Conservation (phyloP, 2,329 filamentous ascomycete species). For the Xylaria multiplex region DNA sequence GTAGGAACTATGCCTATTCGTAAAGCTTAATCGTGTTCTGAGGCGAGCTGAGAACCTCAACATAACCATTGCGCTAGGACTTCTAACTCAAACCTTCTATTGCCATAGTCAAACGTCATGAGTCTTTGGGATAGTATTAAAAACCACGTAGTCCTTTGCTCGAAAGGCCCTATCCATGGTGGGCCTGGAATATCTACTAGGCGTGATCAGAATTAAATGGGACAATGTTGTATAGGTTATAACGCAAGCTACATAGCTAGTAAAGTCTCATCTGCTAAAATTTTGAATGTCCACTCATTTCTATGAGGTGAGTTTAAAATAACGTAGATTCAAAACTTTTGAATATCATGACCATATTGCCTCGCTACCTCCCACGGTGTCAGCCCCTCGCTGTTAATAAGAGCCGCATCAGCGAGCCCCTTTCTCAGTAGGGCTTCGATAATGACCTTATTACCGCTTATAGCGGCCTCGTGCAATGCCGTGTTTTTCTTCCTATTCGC, state of each 20-base stretch:
- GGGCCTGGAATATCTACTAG: background rate
- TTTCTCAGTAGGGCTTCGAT: slow-evolving; percentile 8
- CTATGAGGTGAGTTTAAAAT: background rate
- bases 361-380: slow-evolving; percentile 8
- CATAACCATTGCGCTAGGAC: background rate
- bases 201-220: background rate
- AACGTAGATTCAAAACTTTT: background rate
- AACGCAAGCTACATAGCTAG: background rate
- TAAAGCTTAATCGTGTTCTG: background rate
- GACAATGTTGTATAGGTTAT: background rate
- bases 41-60: background rate
- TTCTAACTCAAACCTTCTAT: slow-evolving; percentile 10
- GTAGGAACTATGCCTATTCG: background rate
- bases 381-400: slow-evolving; percentile 6
- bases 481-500: slow-evolving; percentile 18
- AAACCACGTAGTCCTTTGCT: background rate
- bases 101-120: background rate
- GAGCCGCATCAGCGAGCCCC: slow-evolving; percentile 5
- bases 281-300: too few species aligned
- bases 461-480: slow-evolving; percentile 20
- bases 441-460: slow-evolving; percentile 10
- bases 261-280: too few species aligned
- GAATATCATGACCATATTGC: slow-evolving; percentile 11
- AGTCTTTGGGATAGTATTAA: background rate
- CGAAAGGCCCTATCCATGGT: background rate